Conservation (phyloP, 169 alveolate species). For the Babesia gibsoni region DNA sequence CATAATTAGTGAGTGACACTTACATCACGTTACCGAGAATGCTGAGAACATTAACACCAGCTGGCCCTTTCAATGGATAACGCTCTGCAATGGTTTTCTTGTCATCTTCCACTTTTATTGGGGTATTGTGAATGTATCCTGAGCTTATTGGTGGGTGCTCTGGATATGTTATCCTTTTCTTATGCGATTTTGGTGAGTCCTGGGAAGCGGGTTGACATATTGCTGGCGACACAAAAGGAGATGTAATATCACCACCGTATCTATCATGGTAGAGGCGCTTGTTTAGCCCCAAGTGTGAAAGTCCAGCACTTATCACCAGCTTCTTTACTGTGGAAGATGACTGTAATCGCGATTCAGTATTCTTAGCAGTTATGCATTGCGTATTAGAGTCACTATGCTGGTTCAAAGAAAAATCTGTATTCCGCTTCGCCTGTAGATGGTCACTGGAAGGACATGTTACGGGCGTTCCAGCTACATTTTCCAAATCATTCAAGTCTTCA, state of each 20-base stretch:
- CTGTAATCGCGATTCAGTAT: neutral
- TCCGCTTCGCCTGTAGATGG: neutral
- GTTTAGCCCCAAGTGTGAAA: neutral
- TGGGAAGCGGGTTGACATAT: neutral
- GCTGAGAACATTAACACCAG: neutral
- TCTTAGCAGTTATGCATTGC: neutral
- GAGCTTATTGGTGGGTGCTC: neutral
- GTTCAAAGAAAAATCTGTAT: no score
- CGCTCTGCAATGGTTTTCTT: neutral
- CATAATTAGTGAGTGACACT: neutral
- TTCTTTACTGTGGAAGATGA: neutral
- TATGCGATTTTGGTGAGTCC: neutral
- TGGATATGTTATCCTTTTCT: no score
- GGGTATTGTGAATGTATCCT: neutral
- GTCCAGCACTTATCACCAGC: neutral
- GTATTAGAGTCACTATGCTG: no score
- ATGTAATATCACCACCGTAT: neutral
- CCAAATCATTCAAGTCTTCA: neutral
- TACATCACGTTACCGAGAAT: neutral
- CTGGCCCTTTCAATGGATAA: slow-evolving; percentile 3
- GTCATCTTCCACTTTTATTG: neutral
- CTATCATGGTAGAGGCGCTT: no score
- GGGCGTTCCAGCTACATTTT: no score
- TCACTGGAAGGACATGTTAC: neutral
- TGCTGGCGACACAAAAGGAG: neutral